Conservation (phyloP, 192 early-diverging fungal species). For the Coemansia aciculifera region DNA sequence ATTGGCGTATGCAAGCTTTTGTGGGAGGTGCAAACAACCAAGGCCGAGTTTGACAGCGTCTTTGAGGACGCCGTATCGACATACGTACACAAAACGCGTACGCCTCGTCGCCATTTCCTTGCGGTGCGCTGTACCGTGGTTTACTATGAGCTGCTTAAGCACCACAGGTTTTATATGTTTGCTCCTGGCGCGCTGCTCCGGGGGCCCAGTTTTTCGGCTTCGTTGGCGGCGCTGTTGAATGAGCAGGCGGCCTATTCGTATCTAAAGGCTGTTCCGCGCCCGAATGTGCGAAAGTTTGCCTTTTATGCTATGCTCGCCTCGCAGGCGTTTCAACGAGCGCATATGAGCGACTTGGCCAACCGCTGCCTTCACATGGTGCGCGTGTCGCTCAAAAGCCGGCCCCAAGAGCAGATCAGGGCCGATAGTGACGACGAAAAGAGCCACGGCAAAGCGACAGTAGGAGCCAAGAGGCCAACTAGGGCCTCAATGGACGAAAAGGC, state of each 20-base stretch:
- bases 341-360: slow-evolving; percentile 73
- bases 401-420: not conserved
- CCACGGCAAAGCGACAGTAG: not conserved
- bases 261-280: slow-evolving; percentile 57
- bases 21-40: slow-evolving; percentile 60
- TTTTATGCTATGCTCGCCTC: slow-evolving; percentile 89
- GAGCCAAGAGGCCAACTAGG: not conserved
- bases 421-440: not conserved
- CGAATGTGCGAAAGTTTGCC: slow-evolving; percentile 81
- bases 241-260: slow-evolving; percentile 91
- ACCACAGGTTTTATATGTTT: slow-evolving; percentile 66
- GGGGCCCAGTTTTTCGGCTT: slow-evolving; percentile 19
- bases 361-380: slow-evolving; percentile 69
- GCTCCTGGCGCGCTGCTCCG: slow-evolving; percentile 62
- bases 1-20: slow-evolving; percentile 80
- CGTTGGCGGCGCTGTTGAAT: slow-evolving; percentile 51
- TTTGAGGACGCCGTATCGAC: slow-evolving; percentile 74
- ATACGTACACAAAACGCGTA: slow-evolving; percentile 62
- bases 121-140: slow-evolving; percentile 74
- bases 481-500: not conserved
- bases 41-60: slow-evolving; percentile 54
- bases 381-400: slow-evolving; percentile 18
- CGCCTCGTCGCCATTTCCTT: slow-evolving; percentile 57
- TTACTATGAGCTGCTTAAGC: slow-evolving; percentile 80
- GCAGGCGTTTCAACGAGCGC: slow-evolving; percentile 76